Evolutionary conservation across 148 eudicot genomes (phyloP), one percentile per base, ranked within the genome.

Genomic region (Agrostemma githago): DNA sequence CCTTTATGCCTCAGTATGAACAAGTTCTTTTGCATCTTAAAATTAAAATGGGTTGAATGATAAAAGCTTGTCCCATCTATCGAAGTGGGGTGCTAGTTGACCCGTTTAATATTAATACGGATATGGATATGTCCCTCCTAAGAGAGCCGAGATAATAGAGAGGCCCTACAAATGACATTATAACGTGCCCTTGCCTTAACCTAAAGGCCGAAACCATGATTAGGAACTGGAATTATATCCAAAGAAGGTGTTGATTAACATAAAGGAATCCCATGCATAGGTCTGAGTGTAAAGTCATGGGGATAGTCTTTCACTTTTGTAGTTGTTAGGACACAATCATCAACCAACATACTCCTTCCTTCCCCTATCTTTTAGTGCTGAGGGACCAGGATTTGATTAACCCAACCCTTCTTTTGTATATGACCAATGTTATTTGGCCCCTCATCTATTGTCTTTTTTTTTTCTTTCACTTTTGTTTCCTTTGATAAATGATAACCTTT

Each of bases 221-320:
- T 76, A 59, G 64, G 78, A 79, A 78, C 60, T 77, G 66, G 72
- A 72, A 72, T 53, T 62, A 76, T 62, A 76, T 72, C 67, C 70
- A 16, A 16, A 74, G 44, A 71, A 67, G 62, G 71, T 53, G 82
- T 82, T 82, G 77, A 63, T 19, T 70, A 64, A 66, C 53, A 68
- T 46, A 62, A 39, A 82, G 89, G 93, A 85, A 88, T 88, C 84
- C 89, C 87, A 85, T 68, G 90, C 83, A 89, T 74, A 81, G 78
- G 62, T 79, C 65, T 84, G 63, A 66, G 75, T 71, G 77, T 77
- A 72, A 41, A 79, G 66, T 79, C 62, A 62, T 61, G 20, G 79
- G 63, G 81, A 65, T 61, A 75, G 77, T 70, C 81, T 68, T 76
- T 78, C 64, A 63, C 86, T 83, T 83, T 84, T 80, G 44, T 74